Percentiles rank a stretch among this genome's conserved stretches.
Conservation (phyloP, 2,329 filamentous ascomycete species). For the Nannizziopsis arthrosporioides region DNA sequence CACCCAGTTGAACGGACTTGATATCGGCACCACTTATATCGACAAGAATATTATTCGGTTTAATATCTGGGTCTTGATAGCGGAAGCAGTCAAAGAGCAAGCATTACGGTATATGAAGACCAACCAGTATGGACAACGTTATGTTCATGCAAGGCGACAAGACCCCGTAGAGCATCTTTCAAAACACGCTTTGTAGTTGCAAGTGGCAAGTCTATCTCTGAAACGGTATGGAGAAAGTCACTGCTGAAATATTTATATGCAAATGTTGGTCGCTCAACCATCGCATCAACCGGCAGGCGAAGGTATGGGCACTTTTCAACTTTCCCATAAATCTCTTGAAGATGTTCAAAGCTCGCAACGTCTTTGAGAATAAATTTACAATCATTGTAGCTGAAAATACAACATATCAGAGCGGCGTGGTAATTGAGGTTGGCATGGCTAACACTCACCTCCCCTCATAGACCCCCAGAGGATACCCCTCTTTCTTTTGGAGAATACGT, state of each 20-base stretch:
- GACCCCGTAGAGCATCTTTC: conserved; percentile 30
- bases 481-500: too few relatives aligned
- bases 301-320: conserved; percentile 23
- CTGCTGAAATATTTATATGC: conserved; percentile 35
- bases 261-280: conserved; percentile 34
- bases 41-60: conserved; percentile 27
- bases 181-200: conserved; percentile 32
- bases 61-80: conserved; percentile 20
- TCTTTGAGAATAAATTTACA: conserved; percentile 14
- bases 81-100: background rate
- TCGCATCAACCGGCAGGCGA: conserved; percentile 29
- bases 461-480: too few relatives aligned
- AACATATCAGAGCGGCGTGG: too few relatives aligned
- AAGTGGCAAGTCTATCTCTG: conserved; percentile 28
- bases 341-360: conserved; percentile 15
- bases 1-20: conserved; percentile 17
- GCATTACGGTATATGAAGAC: background rate
- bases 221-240: conserved; percentile 30
- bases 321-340: conserved; percentile 11
- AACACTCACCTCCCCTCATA: too few relatives aligned
- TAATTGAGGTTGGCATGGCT: too few relatives aligned
- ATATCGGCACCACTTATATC: conserved; percentile 17
- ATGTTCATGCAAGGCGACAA: conserved; percentile 27
- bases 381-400: too few relatives aligned
- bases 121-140: conserved; percentile 27